phyloP scores from a whole-genome alignment of 139 green algal species.

The Ostreobium quekettii region DNA sequence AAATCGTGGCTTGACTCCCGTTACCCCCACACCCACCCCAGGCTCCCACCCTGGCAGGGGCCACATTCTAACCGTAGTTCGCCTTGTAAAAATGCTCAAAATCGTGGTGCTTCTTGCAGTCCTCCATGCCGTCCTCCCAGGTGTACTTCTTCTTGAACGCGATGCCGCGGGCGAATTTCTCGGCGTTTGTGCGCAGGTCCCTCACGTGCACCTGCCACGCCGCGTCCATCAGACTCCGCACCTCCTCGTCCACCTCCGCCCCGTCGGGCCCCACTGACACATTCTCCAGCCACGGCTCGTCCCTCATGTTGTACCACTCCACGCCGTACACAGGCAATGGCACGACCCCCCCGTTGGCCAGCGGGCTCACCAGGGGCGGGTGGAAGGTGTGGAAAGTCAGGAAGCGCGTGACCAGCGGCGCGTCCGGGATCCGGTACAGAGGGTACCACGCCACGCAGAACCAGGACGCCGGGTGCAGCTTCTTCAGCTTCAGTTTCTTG shows the following conservation, averaged over 20 bases:
- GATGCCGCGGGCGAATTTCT: slow-evolving; percentile 11
- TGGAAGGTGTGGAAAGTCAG: slow-evolving; percentile 69
- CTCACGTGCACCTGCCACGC: slow-evolving; percentile 8
- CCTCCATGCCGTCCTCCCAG: background rate
- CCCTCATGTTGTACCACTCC: slow-evolving; percentile 57
- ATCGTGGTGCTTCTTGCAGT: slow-evolving; percentile 15
- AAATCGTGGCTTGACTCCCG: too few relatives aligned
- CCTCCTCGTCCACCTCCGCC: background rate
- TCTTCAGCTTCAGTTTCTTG: slow-evolving; percentile 18
- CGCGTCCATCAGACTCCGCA: background rate
- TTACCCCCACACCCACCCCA: too few relatives aligned
- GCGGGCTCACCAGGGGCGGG: background rate
- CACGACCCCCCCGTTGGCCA: slow-evolving; percentile 15
- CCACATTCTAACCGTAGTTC: too few relatives aligned
- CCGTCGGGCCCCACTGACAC: slow-evolving; percentile 20
- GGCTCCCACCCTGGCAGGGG: too few relatives aligned
- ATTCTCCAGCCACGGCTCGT: slow-evolving; percentile 55
- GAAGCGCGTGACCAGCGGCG: slow-evolving; percentile 70
- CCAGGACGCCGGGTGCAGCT: slow-evolving; percentile 77
- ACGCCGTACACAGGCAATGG: slow-evolving; percentile 44
- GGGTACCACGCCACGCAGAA: slow-evolving; percentile 82
- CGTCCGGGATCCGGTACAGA: slow-evolving; percentile 77
- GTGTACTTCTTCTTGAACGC: slow-evolving; percentile 1
- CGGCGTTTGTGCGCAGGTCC: slow-evolving; percentile 11
- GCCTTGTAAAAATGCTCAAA: slow-evolving; percentile 19